Evolutionary conservation across 2,329 filamentous ascomycete genomes (phyloP).

Genomic region (Rutstroemia sp.): DNA sequence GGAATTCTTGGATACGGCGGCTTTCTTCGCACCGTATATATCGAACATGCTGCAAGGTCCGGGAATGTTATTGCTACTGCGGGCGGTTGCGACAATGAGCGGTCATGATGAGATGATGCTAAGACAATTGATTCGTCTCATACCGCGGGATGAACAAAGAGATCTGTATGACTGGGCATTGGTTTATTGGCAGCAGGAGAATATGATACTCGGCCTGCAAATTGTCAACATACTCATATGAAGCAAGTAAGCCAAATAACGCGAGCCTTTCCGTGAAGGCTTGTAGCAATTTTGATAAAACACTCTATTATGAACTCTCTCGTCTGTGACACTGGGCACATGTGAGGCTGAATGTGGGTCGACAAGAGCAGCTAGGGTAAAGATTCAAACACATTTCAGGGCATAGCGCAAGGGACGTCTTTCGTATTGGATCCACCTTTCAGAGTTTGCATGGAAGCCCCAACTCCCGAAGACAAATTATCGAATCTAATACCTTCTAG

Average conservation of each 20-base stretch:
- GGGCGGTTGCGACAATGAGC: slow-evolving; percentile 4
- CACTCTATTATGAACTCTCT: neutral
- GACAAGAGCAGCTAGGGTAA: too few species aligned
- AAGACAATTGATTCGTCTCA: neutral
- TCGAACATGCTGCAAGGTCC: neutral
- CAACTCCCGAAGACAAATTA: neutral
- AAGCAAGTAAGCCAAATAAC: neutral
- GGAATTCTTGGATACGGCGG: slow-evolving; percentile 4
- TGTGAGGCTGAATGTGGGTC: neutral
- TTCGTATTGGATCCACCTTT: slow-evolving; percentile 1
- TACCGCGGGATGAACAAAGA: neutral
- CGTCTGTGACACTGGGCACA: neutral
- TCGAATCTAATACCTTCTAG: neutral
- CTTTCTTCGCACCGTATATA: neutral
- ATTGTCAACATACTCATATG: neutral
- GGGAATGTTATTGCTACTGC: slow-evolving; percentile 4
- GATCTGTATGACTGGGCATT: neutral
- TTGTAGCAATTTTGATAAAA: too few species aligned
- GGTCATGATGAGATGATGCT: slow-evolving; percentile 1
- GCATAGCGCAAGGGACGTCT: neutral
- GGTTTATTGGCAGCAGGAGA: neutral
- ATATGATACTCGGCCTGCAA: neutral
- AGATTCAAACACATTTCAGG: neutral
- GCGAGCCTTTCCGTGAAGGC: too few species aligned
- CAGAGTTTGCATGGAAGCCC: neutral